Percentiles rank a stretch among this genome's conserved stretches.
These are phyloP conservation scores for Monosporozyma solicola DNA, from an alignment of 805 yeast species.

Conservation along the genomic window DNA sequence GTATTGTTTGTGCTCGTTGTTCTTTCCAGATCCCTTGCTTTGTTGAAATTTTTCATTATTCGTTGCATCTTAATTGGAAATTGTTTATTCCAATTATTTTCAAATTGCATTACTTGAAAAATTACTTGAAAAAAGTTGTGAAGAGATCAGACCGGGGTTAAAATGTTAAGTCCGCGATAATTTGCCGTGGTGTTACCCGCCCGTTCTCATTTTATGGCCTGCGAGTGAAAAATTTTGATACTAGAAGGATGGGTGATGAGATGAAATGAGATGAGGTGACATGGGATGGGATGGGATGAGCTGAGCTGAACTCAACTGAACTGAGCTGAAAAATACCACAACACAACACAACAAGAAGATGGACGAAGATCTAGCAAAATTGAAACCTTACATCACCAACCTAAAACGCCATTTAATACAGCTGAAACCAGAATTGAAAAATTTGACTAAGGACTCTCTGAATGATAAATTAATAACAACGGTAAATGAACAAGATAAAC, in stretches of 20 bases:
- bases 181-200: no score
- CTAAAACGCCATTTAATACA: conserved; percentile 16
- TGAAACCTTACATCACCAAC: conserved; percentile 22
- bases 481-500: conserved; percentile 15
- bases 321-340: not conserved
- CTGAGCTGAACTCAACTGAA: not conserved
- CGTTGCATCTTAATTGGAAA: no score
- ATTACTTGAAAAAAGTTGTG: no score
- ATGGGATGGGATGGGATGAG: not conserved
- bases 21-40: no score
- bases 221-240: not conserved
- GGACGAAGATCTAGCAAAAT: conserved; percentile 20
- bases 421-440: conserved; percentile 14
- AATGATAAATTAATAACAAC: conserved; percentile 22
- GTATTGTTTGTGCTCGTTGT: no score
- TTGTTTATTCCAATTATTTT: no score
- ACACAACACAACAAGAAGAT: not conserved
- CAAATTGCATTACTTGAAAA: no score
- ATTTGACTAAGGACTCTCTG: conserved; percentile 17
- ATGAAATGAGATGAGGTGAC: not conserved
- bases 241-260: not conserved
- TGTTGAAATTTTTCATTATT: no score
- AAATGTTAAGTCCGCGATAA: no score
- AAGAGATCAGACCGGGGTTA: no score
- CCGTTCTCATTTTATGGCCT: no score